Evolutionary conservation across 768 basidiomycete genomes (phyloP).

Genomic region (Podaxis sp.): DNA sequence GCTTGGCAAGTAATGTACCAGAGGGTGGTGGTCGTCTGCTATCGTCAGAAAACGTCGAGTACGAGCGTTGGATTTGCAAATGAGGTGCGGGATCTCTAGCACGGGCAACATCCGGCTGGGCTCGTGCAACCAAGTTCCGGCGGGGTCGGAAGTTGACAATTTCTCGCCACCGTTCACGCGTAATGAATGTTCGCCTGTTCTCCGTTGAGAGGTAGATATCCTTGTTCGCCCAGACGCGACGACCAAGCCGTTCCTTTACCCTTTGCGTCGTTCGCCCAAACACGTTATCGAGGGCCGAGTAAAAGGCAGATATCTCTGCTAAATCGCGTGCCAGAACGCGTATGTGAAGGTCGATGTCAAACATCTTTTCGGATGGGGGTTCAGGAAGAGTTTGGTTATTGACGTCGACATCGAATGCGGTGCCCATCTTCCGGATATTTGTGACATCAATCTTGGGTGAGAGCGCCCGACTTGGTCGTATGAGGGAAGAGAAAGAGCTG

Average conservation of each 20-base stretch:
- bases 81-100: neutral
- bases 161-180: conserved; percentile 46
- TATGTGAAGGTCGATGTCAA: conserved; percentile 60
- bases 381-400: conserved; percentile 23
- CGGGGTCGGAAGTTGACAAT: conserved; percentile 48
- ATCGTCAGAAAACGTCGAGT: neutral
- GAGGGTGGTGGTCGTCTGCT: neutral
- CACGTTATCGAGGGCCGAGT: conserved; percentile 38
- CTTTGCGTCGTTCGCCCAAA: conserved; percentile 56
- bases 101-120: neutral
- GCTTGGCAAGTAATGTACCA: neutral
- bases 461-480: conserved; percentile 1
- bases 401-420: conserved; percentile 36
- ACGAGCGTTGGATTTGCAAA: neutral
- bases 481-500: conserved; percentile 6
- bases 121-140: neutral
- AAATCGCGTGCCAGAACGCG: conserved; percentile 55
- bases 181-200: conserved; percentile 31
- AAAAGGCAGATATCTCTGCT: conserved; percentile 46
- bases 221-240: conserved; percentile 68
- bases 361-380: conserved; percentile 31
- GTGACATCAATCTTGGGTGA: neutral
- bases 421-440: neutral
- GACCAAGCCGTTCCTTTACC: conserved; percentile 73
- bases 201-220: conserved; percentile 49